A percentile compares a stretch with the other conserved stretches of the same genome.
These are phyloP conservation scores for Carex parvula DNA, from an alignment of 176 grass and related monocot species.

Conservation along the genomic window DNA sequence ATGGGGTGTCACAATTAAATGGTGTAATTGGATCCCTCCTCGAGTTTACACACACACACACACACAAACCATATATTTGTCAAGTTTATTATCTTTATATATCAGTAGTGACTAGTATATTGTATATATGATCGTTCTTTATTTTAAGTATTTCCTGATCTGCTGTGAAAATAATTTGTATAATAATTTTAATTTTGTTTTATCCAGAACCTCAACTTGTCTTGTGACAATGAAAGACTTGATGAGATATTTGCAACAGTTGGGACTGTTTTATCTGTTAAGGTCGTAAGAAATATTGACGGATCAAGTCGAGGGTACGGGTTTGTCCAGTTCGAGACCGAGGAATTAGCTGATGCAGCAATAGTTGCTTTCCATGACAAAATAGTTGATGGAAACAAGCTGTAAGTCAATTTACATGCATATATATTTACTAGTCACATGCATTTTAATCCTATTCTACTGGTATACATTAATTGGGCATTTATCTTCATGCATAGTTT, in stretches of 20 bases:
- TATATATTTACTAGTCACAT: conserved; percentile 7
- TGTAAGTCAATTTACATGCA: conserved; percentile 24
- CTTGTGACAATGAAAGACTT: conserved; percentile 18
- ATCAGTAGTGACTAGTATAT: neutral
- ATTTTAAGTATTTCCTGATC: neutral
- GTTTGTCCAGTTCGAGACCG: conserved; percentile 23
- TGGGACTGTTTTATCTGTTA: conserved; percentile 26
- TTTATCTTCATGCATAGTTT: no score
- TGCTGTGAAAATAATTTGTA: neutral
- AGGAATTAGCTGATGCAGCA: conserved; percentile 25
- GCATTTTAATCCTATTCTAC: neutral
- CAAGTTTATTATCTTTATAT: neutral
- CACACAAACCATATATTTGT: neutral
- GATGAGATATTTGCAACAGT: conserved; percentile 23
- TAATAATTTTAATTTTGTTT: neutral
- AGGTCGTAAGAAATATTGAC: conserved; percentile 29
- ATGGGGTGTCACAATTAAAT: no score
- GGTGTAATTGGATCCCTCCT: no score
- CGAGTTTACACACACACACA: no score
- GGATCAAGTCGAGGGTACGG: conserved; percentile 35
- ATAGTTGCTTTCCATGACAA: conserved; percentile 24
- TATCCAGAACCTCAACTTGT: conserved; percentile 33
- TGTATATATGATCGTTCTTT: neutral
- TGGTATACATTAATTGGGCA: neutral
- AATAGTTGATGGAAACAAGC: conserved; percentile 23